Evolutionary conservation across 1,284 basidiomycete genomes (phyloP), one percentile per base, ranked within the genome.

Genomic region (Ganoderma multipileum): DNA sequence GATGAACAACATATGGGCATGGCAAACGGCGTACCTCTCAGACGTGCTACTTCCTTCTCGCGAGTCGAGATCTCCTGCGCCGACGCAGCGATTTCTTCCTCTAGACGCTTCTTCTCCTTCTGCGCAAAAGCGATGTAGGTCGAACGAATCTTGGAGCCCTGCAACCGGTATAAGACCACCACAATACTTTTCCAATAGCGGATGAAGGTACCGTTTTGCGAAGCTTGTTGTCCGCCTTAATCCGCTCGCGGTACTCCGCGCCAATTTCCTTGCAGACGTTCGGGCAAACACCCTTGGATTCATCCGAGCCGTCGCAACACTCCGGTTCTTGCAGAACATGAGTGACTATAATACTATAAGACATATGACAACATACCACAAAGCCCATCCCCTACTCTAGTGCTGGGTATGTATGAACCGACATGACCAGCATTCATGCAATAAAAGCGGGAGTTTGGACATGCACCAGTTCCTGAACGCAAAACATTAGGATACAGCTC

Each of bases 221-320:
- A 23, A 94, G 80, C 82, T 95, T 97, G 55, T 85, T 84, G 75
- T 93, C 90, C 20, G 88, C 91, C 58, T 92, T 91, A 41, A 83
- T 80, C 74, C 88, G 86, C 77, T 88, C 88, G 69, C 89, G 83
- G 79, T 94, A 89, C 58, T 80, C 89, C 68, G 89, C 87, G 1
- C 96, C 95, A 47, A 95, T 85, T 76, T 93, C 88, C 60, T 86
- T 86, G 78, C 97, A 99, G 6, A 82, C 82, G 79, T 99, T 91
- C 26, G 87, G 84, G 78, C 97, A 99, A 14, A 91, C 83, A 5
- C 95, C 95, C 9, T 87, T 78, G 5, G 81, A 83, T 80, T 99
- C 97, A 79, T 99, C 97, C 0, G 95, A 95, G n/a, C 98, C 98
- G 77, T 99, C 97, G 79, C 97, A 99, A 79, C 98, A 99, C 77